Evolutionary conservation across 2,329 filamentous ascomycete genomes (phyloP), one percentile per base, ranked within the genome.

Genomic region (Ceratocystis harringtonii): DNA sequence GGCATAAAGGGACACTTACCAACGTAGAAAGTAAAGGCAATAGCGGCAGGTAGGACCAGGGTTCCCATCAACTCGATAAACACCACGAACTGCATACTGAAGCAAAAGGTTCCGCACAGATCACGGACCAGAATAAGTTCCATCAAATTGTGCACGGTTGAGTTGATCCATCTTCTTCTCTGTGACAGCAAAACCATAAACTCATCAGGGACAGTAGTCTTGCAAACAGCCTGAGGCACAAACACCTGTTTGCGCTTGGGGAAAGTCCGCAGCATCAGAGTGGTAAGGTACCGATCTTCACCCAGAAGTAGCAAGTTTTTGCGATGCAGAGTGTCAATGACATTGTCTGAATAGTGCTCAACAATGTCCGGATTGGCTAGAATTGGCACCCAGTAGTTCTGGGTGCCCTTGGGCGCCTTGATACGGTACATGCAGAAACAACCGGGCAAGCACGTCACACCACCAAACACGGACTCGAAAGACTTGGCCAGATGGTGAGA

Each of bases 341-440:
- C 92, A 71, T 99, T 99, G 76, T 99, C 94, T 0, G 94, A 97
- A 76, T 99, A 99, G 77, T 99, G 94, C 77, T 99, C 94, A 60
- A 99, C 95, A 55, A 99, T 89, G 72, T 99, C 95, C 2, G 95
- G 95, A 75, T 99, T 99, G 70, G 94, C 94, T 69, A 99, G 83
- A 72, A 99, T 97, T 6, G 94, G 94, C 28, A 99, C 94, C 94
- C 94, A 99, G 78, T 97, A 99, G 79, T 99, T 97, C 75, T 97
- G 91, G 30, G 89, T 92, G 69, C 94, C 94, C 78, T 99, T 99
- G 68, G 94, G 95, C 36, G 94, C 89, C 78, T 99, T 99, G 83
- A 99, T 97, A 72, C 94, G 89, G 79, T 99, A 99, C 95, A 99
- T 99, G 81, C 91, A 96, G 85, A 99, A 99, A 80, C 94, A 99